These are phyloP conservation scores for Penicillium dipodomyicola DNA, from an alignment of 495 filamentous ascomycete species.

Conservation along the genomic window DNA sequence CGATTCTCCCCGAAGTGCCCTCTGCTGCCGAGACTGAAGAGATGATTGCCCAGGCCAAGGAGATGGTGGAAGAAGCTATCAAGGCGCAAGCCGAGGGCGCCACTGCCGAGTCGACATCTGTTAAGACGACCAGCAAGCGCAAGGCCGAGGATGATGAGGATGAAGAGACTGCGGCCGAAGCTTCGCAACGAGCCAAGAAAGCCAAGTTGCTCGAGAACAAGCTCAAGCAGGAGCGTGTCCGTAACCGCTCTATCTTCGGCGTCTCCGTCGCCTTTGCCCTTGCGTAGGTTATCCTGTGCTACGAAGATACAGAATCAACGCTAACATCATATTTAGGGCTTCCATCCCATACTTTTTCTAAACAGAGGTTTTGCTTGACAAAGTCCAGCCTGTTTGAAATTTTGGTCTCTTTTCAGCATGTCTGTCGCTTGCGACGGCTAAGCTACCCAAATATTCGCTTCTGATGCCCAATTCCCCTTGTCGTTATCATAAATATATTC, in stretches of 20 bases:
- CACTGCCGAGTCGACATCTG: slow-evolving; percentile 37
- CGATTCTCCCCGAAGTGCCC: slow-evolving; percentile 65
- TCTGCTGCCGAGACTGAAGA: slow-evolving; percentile 69
- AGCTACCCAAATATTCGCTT: slow-evolving; percentile 13
- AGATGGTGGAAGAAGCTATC: slow-evolving; percentile 82
- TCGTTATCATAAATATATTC: slow-evolving; percentile 37
- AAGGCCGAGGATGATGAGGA: slow-evolving; percentile 72
- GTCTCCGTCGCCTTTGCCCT: slow-evolving; percentile 80
- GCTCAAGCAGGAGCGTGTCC: slow-evolving; percentile 76
- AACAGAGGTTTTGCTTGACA: slow-evolving; percentile 2
- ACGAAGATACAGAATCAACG: not conserved
- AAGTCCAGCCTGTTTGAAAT: not conserved
- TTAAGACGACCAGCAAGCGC: slow-evolving; percentile 63
- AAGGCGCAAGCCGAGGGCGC: slow-evolving; percentile 48
- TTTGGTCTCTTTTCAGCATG: not conserved
- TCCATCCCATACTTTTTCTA: slow-evolving; percentile 51
- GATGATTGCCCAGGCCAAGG: slow-evolving; percentile 82
- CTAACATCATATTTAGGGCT: slow-evolving; percentile 36
- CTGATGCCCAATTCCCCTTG: slow-evolving; percentile 21
- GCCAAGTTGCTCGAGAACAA: slow-evolving; percentile 70
- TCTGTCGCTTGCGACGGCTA: slow-evolving; percentile 10
- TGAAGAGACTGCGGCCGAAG: slow-evolving; percentile 50
- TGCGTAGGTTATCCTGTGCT: slow-evolving; percentile 63
- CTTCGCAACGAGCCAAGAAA: slow-evolving; percentile 63
- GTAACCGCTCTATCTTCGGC: slow-evolving; percentile 78